These are phyloP conservation scores for Rhizopogon vinicolor DNA, from an alignment of 768 basidiomycete species.

Conservation along the genomic window DNA sequence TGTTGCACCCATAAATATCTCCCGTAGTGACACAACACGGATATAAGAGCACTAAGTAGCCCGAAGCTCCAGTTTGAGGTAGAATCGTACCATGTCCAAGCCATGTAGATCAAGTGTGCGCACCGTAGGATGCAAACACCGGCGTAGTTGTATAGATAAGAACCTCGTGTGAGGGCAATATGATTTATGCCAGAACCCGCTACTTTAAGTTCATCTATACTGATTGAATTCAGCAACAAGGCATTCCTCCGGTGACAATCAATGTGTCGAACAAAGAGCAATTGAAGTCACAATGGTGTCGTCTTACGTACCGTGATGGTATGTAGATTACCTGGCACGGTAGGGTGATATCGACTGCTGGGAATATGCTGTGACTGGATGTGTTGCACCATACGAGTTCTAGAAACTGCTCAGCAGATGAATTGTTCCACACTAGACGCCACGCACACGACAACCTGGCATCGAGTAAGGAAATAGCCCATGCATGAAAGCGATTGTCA, in stretches of 20 bases:
- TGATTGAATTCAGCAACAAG: slow-evolving; percentile 34
- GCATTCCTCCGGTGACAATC: slow-evolving; percentile 56
- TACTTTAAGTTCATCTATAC: not conserved
- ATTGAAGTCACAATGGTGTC: slow-evolving; percentile 39
- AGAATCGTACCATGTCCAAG: slow-evolving; percentile 60
- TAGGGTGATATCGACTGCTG: too few species aligned
- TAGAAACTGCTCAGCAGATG: slow-evolving; percentile 27
- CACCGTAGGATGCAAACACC: slow-evolving; percentile 28
- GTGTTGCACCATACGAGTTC: slow-evolving; percentile 62
- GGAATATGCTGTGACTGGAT: too few species aligned
- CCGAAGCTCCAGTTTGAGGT: slow-evolving; percentile 33
- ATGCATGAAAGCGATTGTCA: slow-evolving; percentile 37
- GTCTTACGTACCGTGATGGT: too few species aligned
- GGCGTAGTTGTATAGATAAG: slow-evolving; percentile 41
- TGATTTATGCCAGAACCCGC: slow-evolving; percentile 2
- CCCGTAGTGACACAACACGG: too few species aligned
- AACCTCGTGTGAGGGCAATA: slow-evolving; percentile 54
- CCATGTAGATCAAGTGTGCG: slow-evolving; percentile 63
- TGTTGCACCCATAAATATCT: slow-evolving; percentile 42
- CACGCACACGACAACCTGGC: slow-evolving; percentile 30
- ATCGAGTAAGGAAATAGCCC: too few species aligned
- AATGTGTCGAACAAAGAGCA: slow-evolving; percentile 61
- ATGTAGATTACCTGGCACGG: too few species aligned
- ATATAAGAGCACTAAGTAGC: slow-evolving; percentile 46
- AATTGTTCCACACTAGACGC: slow-evolving; percentile 40